Percentiles rank a stretch among this genome's conserved stretches.
Evolutionary conservation across 805 yeast genomes (phyloP).

Genomic region (Saccharomycopsis guyanensis): DNA sequence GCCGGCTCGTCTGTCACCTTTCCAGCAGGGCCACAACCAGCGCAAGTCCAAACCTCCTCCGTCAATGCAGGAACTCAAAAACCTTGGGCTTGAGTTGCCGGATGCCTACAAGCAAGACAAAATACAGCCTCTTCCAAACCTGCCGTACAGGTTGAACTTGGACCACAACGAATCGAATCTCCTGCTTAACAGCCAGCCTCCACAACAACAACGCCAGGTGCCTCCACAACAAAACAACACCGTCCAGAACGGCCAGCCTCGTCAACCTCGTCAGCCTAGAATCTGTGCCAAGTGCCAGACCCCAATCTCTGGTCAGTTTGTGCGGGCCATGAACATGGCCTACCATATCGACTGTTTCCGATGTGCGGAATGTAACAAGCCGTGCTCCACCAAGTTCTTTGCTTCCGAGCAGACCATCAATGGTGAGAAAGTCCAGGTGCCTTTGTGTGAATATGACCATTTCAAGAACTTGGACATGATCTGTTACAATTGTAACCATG

Average conservation of each 20-base stretch:
- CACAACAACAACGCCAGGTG: not conserved
- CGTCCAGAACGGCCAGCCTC: not conserved
- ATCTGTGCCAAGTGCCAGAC: constrained; percentile 46
- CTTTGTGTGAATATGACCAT: constrained; percentile 88
- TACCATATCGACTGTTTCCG: constrained; percentile 85
- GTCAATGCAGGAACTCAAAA: constrained; percentile 10
- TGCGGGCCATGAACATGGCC: constrained; percentile 71
- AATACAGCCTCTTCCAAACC: not conserved
- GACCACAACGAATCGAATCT: not conserved
- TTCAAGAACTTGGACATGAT: constrained; percentile 77
- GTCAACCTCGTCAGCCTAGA: not conserved
- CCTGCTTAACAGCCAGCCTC: not conserved
- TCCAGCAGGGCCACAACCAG: not conserved
- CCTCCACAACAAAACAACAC: not conserved
- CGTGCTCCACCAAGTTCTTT: constrained; percentile 82
- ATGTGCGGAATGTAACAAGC: constrained; percentile 76
- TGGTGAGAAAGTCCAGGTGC: constrained; percentile 36
- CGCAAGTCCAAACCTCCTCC: constrained; percentile 14
- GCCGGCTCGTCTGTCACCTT: not conserved
- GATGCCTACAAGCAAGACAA: constrained; percentile 5
- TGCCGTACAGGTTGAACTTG: not conserved
- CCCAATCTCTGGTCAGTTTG: constrained; percentile 64
- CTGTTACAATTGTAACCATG: constrained; percentile 80
- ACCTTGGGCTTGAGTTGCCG: constrained; percentile 12
- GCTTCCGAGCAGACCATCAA: constrained; percentile 46